A percentile compares a stretch with the other conserved stretches of the same genome.
Conservation (phyloP, 1,284 basidiomycete genomes). For the Anthracocystis panici-leucophaei region DNA sequence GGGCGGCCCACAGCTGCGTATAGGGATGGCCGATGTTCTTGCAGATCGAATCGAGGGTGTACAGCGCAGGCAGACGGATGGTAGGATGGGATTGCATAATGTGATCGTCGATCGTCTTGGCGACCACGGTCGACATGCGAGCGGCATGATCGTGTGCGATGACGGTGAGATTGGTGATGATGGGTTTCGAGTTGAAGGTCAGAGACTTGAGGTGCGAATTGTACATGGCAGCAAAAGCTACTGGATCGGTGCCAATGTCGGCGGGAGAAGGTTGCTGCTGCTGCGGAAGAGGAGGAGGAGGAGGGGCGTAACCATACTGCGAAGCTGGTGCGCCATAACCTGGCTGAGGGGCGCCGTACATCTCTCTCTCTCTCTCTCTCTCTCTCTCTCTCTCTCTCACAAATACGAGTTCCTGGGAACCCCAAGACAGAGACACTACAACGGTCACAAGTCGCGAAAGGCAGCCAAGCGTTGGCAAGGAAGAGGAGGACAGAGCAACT, state of each 20-base stretch:
- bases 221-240: slow-evolving; percentile 77
- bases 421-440: slow-evolving; percentile 12
- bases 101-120: slow-evolving; percentile 87
- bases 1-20: slow-evolving; percentile 60
- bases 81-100: slow-evolving; percentile 78
- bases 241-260: slow-evolving; percentile 71
- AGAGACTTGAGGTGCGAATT: slow-evolving; percentile 81
- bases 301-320: slow-evolving; percentile 28
- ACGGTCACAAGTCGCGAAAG: slow-evolving; percentile 2
- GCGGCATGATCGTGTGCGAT: slow-evolving; percentile 88
- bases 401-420: not conserved
- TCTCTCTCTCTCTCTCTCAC: too few species aligned
- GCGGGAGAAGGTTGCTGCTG: slow-evolving; percentile 13
- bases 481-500: not conserved
- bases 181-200: slow-evolving; percentile 93
- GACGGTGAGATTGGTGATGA: slow-evolving; percentile 94
- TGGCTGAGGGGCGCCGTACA: slow-evolving; percentile 40
- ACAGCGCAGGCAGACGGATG: slow-evolving; percentile 92
- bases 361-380: too few species aligned
- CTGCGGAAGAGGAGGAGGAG: not conserved
- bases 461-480: not conserved
- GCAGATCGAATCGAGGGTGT: slow-evolving; percentile 90
- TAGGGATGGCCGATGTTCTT: slow-evolving; percentile 68
- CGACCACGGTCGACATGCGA: slow-evolving; percentile 81
- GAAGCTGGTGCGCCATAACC: slow-evolving; percentile 25